phyloP scores from a whole-genome alignment of 2,329 filamentous ascomycete species.

The Blastomyces parvus region DNA sequence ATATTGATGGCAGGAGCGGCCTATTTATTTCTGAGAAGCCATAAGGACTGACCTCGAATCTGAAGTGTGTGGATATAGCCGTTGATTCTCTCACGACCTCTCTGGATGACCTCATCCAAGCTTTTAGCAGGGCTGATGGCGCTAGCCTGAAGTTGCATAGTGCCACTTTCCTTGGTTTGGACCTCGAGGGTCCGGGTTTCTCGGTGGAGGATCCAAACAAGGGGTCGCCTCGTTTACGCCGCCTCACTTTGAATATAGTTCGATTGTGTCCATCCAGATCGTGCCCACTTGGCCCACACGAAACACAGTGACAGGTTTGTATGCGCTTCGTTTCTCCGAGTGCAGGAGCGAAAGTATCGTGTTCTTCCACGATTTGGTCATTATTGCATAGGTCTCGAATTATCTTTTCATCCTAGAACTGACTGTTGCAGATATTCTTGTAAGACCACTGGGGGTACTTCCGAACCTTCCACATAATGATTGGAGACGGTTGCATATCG shows the following conservation, averaged over 20 bases:
- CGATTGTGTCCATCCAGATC: not conserved
- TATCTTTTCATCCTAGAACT: not conserved
- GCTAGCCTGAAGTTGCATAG: not conserved
- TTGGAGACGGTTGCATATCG: not conserved
- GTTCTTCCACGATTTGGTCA: conserved; percentile 7
- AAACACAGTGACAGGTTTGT: not conserved
- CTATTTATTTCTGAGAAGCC: conserved; percentile 2
- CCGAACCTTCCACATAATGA: not conserved
- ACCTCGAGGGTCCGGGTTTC: not conserved
- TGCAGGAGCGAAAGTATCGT: conserved; percentile 5
- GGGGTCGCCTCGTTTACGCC: conserved; percentile 1
- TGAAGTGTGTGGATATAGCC: not conserved
- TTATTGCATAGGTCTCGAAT: not conserved
- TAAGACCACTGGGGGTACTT: not conserved
- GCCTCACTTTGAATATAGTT: conserved; percentile 8
- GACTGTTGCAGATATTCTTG: conserved; percentile 5
- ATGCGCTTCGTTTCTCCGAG: not conserved
- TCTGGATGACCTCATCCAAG: conserved; percentile 3
- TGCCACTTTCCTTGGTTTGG: not conserved
- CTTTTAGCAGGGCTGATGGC: not conserved
- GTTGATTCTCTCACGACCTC: not conserved
- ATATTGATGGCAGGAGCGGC: not conserved
- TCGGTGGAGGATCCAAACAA: not conserved
- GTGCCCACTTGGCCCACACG: not conserved
- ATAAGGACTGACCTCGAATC: not conserved